A percentile compares a stretch with the other conserved stretches of the same genome.
These are phyloP conservation scores for Hericium rajendrae DNA, from an alignment of 768 basidiomycete genomes.

Conservation along the genomic window DNA sequence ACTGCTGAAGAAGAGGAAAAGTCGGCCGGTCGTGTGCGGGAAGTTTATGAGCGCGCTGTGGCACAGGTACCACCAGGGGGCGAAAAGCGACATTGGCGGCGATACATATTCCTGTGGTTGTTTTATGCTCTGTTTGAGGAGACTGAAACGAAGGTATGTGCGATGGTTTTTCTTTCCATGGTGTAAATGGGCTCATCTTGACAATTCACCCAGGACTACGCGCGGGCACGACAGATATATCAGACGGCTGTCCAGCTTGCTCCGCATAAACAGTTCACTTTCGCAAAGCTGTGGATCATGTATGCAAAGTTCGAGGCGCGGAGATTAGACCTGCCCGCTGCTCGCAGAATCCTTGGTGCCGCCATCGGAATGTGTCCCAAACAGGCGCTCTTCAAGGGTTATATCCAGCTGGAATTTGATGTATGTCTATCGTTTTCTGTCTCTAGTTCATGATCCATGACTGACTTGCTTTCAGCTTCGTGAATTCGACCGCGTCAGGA, in stretches of 20 bases:
- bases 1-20: constrained; percentile 61
- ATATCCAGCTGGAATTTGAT: constrained; percentile 89
- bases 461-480: constrained; percentile 45
- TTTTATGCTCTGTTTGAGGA: constrained; percentile 97
- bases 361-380: constrained; percentile 96
- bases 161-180: neutral
- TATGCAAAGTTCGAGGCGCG: constrained; percentile 91
- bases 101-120: constrained; percentile 89
- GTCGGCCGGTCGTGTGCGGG: constrained; percentile 62
- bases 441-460: neutral
- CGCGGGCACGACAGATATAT: constrained; percentile 83
- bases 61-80: constrained; percentile 90
- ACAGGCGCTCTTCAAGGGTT: constrained; percentile 90
- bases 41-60: constrained; percentile 93
- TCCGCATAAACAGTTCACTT: constrained; percentile 95
- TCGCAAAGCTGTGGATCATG: constrained; percentile 92
- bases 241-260: constrained; percentile 82
- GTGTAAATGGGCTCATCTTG: neutral
- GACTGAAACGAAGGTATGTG: constrained; percentile 77
- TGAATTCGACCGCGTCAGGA: constrained; percentile 91
- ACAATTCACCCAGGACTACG: constrained; percentile 51
- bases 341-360: constrained; percentile 81
- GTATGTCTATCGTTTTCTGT: constrained; percentile 26
- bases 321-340: constrained; percentile 68
- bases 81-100: constrained; percentile 87